A percentile compares a stretch with the other conserved stretches of the same genome.
These are phyloP conservation scores for Cordyceps fumosorosea DNA, from an alignment of 2,329 filamentous ascomycete species.

Conservation along the genomic window DNA sequence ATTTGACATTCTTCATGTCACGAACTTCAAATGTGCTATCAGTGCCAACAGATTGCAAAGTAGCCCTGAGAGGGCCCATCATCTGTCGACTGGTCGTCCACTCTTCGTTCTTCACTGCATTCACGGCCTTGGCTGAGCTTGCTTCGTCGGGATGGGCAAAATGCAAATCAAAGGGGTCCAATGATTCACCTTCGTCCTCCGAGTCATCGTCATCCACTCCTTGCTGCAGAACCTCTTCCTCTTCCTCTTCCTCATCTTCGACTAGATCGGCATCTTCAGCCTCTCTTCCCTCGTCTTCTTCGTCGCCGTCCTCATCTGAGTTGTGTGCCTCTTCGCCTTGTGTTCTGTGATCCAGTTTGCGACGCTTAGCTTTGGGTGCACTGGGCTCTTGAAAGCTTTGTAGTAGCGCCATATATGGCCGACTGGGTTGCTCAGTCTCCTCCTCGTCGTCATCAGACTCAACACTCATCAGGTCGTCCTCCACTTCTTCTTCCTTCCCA, in stretches of 20 bases:
- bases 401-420: slow-evolving; percentile 52
- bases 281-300: slow-evolving; percentile 25
- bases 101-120: slow-evolving; percentile 40
- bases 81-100: slow-evolving; percentile 45
- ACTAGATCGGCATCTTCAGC: slow-evolving; percentile 29
- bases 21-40: slow-evolving; percentile 29
- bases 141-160: slow-evolving; percentile 64
- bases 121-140: slow-evolving; percentile 47
- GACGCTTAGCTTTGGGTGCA: slow-evolving; percentile 45
- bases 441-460: slow-evolving; percentile 39
- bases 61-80: slow-evolving; percentile 40
- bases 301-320: slow-evolving; percentile 10
- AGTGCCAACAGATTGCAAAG: slow-evolving; percentile 40
- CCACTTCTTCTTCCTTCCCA: slow-evolving; percentile 24
- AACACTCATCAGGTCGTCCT: slow-evolving; percentile 31
- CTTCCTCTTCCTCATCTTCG: slow-evolving; percentile 29
- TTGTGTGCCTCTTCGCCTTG: slow-evolving; percentile 14
- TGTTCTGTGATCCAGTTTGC: slow-evolving; percentile 41
- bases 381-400: slow-evolving; percentile 46
- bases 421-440: slow-evolving; percentile 37
- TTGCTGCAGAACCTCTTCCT: slow-evolving; percentile 31
- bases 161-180: slow-evolving; percentile 75
- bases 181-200: slow-evolving; percentile 45
- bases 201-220: slow-evolving; percentile 31
- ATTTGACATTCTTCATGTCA: slow-evolving; percentile 43